Evolutionary conservation across 2,329 filamentous ascomycete genomes (phyloP).

Genomic region (Penicillium brasilianum): DNA sequence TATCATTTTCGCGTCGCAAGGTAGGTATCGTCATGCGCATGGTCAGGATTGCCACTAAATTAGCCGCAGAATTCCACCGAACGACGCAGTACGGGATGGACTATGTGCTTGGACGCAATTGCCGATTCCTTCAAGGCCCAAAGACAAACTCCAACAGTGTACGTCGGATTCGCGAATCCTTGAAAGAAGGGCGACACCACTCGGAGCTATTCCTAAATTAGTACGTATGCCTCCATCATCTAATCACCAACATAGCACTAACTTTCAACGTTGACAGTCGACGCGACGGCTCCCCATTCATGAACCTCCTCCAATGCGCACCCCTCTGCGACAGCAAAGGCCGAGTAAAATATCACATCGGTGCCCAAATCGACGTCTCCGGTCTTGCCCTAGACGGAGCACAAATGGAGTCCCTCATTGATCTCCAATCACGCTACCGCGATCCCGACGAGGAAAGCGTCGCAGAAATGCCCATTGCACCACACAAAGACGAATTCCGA

Average conservation of each 20-base stretch:
- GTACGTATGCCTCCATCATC: conserved; percentile 44
- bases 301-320: conserved; percentile 77
- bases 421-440: conserved; percentile 48
- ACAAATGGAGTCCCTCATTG: conserved; percentile 66
- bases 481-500: conserved; percentile 66
- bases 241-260: not conserved
- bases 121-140: conserved; percentile 77
- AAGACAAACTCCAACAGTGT: conserved; percentile 69
- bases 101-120: conserved; percentile 76
- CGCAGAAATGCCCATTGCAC: conserved; percentile 32
- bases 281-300: conserved; percentile 76
- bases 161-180: conserved; percentile 64
- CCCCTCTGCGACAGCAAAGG: conserved; percentile 72
- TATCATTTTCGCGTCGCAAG: conserved; percentile 77
- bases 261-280: conserved; percentile 49
- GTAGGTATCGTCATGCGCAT: conserved; percentile 44
- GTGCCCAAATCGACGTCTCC: conserved; percentile 74
- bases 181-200: conserved; percentile 68
- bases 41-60: not conserved
- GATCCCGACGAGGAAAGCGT: conserved; percentile 33
- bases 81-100: conserved; percentile 76
- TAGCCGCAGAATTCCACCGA: conserved; percentile 67
- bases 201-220: conserved; percentile 79
- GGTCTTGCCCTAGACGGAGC: conserved; percentile 69
- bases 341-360: conserved; percentile 70